Evolutionary conservation across 2,329 filamentous ascomycete species (phyloP), one percentile per base, ranked within the genome.

Genomic region (Blumeria hordei): DNA sequence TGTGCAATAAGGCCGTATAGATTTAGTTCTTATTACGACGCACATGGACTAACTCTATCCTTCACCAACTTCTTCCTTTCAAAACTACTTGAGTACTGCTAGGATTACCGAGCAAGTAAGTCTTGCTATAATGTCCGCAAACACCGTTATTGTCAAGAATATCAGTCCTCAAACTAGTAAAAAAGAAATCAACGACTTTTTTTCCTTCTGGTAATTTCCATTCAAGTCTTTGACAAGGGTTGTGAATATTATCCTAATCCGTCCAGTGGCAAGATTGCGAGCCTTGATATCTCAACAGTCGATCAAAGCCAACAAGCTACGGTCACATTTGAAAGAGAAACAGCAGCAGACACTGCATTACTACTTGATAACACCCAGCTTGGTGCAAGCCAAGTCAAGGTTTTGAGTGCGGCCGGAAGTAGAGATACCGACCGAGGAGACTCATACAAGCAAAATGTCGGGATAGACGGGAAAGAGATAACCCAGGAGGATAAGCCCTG

Each of bases 331-430:
- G 92, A 96, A 71, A 95, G 95, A 74, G 81, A 90, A 68, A 93
- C 90, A 12, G 92, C 92, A 53, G 88, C 90, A 57, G 95, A 94
- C 75, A 98, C 92, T 21, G 92, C 92, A 32, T 84, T 95, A 43
- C 84, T 98, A 57, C 81, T 98, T 60, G 90, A 96, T 72, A 93
- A 94, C 74, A 98, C 92, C 54, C 85, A 94, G 70, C 83, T 98
- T 53, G 88, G 88, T 59, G 72, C 83, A 57, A 86, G 88, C 61
- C 80, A 92, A 65, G 93, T 98, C 66, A 74, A 78, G 56, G 77
- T 88, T 52, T 77, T 81, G 45, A 76, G 80, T 60, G 76, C 77
- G 53, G 73, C 83, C 59, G 81, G 80, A 60, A 70, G 77, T 54
- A 72, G 74, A 54, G 75, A 77, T 53, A 74, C 76, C 53, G 74